These are phyloP conservation scores for Yarrowia phangngaensis DNA, from an alignment of 805 yeast species.

Conservation along the genomic window DNA sequence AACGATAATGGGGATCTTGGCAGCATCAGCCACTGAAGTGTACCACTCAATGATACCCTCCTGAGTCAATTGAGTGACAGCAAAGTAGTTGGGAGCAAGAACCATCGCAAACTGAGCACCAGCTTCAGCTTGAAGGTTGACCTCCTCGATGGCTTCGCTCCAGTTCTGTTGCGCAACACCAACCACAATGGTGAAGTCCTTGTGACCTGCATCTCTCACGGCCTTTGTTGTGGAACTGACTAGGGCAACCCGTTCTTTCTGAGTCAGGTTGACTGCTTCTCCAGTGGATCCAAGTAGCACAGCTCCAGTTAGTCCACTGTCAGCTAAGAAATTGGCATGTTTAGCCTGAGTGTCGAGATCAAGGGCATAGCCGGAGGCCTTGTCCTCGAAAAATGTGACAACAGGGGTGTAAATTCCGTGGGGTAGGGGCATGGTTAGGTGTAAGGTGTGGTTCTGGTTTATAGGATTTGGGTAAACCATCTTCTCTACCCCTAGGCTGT, in stretches of 20 bases:
- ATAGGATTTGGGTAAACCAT: conserved; percentile 22
- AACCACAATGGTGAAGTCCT: conserved; percentile 45
- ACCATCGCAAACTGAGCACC: conserved; percentile 38
- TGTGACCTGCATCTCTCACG: conserved; percentile 41
- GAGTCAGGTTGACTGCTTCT: conserved; percentile 51
- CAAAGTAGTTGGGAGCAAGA: conserved; percentile 50
- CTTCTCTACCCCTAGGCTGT: conserved; percentile 11
- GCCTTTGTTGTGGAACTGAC: conserved; percentile 36
- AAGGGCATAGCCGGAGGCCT: conserved; percentile 39
- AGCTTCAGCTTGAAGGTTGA: conserved; percentile 34
- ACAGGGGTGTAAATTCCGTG: conserved; percentile 49
- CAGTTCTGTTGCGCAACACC: conserved; percentile 50
- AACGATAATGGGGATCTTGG: conserved; percentile 45
- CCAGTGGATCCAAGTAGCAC: conserved; percentile 55
- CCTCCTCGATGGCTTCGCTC: conserved; percentile 44
- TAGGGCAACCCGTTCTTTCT: conserved; percentile 43
- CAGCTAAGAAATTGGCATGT: conserved; percentile 45
- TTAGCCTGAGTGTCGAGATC: conserved; percentile 47
- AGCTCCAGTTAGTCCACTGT: conserved; percentile 48
- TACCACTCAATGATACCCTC: conserved; percentile 48
- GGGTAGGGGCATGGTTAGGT: conserved; percentile 26
- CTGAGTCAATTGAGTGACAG: conserved; percentile 44
- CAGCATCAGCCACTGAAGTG: conserved; percentile 44
- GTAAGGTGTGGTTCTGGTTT: conserved; percentile 1
- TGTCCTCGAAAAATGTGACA: conserved; percentile 52